Percentiles rank a stretch among this genome's conserved stretches.
Evolutionary conservation across 2,329 filamentous ascomycete genomes (phyloP).

Genomic region (Nemania abortiva): DNA sequence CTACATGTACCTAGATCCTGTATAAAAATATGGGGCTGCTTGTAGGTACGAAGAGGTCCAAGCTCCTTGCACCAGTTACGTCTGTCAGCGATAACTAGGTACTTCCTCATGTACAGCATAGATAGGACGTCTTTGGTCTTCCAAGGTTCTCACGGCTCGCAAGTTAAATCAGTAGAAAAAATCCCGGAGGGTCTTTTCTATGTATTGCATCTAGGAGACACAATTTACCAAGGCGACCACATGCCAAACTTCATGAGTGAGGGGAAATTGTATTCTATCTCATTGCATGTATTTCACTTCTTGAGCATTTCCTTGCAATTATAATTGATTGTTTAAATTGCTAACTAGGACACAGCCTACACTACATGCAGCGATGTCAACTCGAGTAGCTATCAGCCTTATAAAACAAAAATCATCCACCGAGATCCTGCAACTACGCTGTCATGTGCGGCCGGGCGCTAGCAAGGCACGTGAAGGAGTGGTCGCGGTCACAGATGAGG

Average conservation of each 20-base stretch:
- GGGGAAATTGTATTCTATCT: not conserved
- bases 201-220: not conserved
- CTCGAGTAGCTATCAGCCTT: conserved; percentile 62
- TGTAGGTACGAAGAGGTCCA: not conserved
- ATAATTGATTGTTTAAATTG: not conserved
- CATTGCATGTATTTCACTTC: not conserved
- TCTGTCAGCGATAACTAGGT: too few relatives aligned
- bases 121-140: not conserved
- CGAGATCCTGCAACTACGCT: conserved; percentile 68
- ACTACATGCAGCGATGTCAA: conserved; percentile 45
- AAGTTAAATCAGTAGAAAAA: too few relatives aligned
- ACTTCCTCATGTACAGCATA: too few relatives aligned
- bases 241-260: not conserved
- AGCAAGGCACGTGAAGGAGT: conserved; percentile 73
- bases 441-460: conserved; percentile 75
- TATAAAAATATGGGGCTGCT: too few relatives aligned
- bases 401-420: conserved; percentile 59
- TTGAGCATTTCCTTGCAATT: not conserved
- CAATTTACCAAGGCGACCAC: too few relatives aligned
- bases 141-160: too few relatives aligned
- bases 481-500: conserved; percentile 64
- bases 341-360: conserved; percentile 7
- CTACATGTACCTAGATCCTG: too few relatives aligned
- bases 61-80: not conserved
- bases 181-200: not conserved